These are phyloP conservation scores for Trichophyton simii DNA, from an alignment of 2,329 filamentous ascomycete genomes.

Conservation along the genomic window DNA sequence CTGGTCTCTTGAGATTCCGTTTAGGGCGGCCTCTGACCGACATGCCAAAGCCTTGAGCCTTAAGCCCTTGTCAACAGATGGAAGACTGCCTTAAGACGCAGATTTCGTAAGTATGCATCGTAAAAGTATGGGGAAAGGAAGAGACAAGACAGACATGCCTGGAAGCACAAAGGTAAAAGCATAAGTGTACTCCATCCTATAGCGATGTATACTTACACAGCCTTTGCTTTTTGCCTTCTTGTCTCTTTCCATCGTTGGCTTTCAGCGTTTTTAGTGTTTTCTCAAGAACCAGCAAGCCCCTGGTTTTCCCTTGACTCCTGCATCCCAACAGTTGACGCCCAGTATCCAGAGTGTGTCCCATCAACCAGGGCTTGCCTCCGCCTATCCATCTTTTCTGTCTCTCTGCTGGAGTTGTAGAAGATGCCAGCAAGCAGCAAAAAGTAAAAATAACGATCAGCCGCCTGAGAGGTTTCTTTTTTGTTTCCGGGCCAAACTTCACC, in stretches of 20 bases:
- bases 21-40: slow-evolving; percentile 2
- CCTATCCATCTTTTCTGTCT: not conserved
- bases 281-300: not conserved
- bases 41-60: not conserved
- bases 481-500: slow-evolving; percentile 2
- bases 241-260: not conserved
- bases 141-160: not conserved
- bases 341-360: not conserved
- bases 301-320: not conserved
- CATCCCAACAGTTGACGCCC: slow-evolving; percentile 1
- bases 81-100: not conserved
- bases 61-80: not conserved
- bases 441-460: slow-evolving; percentile 5
- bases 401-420: not conserved
- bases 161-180: not conserved
- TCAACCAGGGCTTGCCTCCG: slow-evolving; percentile 3
- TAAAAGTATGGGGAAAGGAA: not conserved
- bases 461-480: slow-evolving; percentile 1
- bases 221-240: not conserved
- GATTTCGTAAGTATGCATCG: not conserved
- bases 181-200: not conserved
- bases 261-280: not conserved
- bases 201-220: not conserved
- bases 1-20: not conserved
- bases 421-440: slow-evolving; percentile 2